Base-by-base conservation (phyloP, 2,329 filamentous ascomycete genomes). In the Leptographium flavum region DNA sequence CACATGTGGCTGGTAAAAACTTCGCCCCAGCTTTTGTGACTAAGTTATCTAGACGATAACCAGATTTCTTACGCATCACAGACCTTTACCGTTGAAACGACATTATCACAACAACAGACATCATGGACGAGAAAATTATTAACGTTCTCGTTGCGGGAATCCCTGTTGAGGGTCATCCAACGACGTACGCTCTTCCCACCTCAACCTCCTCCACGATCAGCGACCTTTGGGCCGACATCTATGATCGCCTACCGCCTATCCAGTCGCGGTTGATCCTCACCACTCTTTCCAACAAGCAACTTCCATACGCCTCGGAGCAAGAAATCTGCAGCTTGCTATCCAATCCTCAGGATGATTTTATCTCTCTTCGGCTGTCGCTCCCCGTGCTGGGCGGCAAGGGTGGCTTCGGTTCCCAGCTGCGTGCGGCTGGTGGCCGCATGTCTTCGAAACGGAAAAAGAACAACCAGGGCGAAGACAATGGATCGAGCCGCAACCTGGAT, bases 391-490 rank as follows among this genome's bases (percentile, higher is more conserved):
- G 93, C 67, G 93, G 93, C 59, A 98, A 98, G 60, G 92, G 92
- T 63, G 92, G 92, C 57, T 98, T 98, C 60, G 92, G 92, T 45
- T 96, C 90, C 2, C 93, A 98, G 62, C 79, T 98, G 32, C 86
- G 93, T 58, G 92, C 93, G 0, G 92, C 92, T 3, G 92, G 93
- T 58, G 92, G 93, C 35, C 90, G 93, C 66, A 98, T 98, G 92
- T 94, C 87, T 3, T 90, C 85, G n/a, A 76, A 76, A 56, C 78
- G 80, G 54, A 93, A 93, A 68, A 92, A 90, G 71, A 81, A 81
- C 46, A 81, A 81, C 39, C 78, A 84, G 55, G 81, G 78, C 44
- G 87, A 94, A 32, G 81, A 87, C 50, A 90, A 93, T 57, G 88
- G 80, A 22, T 95, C 88, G 3, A 94, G 86, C 58, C 79, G 92